phyloP scores from a whole-genome alignment of 1,284 basidiomycete genomes.

The Meira miltonrushii region DNA sequence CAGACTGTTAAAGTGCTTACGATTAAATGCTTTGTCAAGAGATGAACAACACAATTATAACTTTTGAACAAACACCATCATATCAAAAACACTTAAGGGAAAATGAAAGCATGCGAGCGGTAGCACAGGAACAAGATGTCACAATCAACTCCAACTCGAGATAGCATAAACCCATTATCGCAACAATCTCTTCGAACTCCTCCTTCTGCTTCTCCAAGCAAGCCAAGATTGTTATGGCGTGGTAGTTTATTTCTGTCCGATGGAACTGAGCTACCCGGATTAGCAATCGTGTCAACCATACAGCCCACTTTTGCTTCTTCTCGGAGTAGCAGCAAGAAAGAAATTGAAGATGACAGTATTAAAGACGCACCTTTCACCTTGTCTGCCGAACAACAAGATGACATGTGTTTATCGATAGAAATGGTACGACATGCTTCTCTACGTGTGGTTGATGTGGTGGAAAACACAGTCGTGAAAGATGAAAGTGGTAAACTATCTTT shows the following conservation, averaged over 20 bases:
- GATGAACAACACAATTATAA: not conserved
- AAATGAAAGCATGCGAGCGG: not conserved
- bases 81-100: not conserved
- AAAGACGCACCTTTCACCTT: conserved; percentile 5
- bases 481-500: not conserved
- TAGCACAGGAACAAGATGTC: not conserved
- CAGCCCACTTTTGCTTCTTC: conserved; percentile 28
- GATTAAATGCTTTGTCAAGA: not conserved
- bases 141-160: not conserved
- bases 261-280: conserved; percentile 38
- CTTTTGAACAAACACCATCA: not conserved
- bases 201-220: conserved; percentile 8
- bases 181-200: not conserved
- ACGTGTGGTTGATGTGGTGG: conserved; percentile 17
- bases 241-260: conserved; percentile 39
- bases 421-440: conserved; percentile 47
- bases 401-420: conserved; percentile 43
- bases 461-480: not conserved
- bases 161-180: not conserved
- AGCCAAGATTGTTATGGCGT: conserved; percentile 41
- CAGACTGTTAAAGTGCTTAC: too few relatives aligned
- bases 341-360: not conserved
- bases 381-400: conserved; percentile 24
- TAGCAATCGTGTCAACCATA: conserved; percentile 40
- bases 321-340: not conserved